Base-by-base conservation (phyloP, 306 rosid genomes). In the Acacia confusa region DNA sequence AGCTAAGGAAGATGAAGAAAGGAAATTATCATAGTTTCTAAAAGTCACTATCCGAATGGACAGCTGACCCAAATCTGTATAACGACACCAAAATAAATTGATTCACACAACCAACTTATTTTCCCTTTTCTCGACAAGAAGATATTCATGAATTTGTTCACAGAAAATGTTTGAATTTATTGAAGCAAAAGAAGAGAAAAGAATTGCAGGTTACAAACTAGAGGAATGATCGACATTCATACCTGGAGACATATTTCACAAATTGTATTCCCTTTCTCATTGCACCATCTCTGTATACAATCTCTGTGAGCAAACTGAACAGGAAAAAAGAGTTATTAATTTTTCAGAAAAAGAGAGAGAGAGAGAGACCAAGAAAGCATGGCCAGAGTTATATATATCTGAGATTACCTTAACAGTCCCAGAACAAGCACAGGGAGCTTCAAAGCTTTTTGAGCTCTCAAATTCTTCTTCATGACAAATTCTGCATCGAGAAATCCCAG, bases 211-310 rank as follows among this genome's bases (percentile, higher is more conserved):
- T 24, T 7, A 16, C 6, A 15, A 48, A 16, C 24, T 16, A 7
- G 52, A 57, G 44, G 16, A 74, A n/a, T 25, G 57, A 75, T 44
- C 58, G 28, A 72, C 36, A 44, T 36, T 61, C 34, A 32, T 66
- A 95, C 99, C 94, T 93, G 98, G 68, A 95, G 94, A 47, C 99
- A 95, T 11, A 95, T 93, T 89, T 95, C 99, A 77, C 99, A 95
- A 27, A 84, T 88, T 28, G 98, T 92, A 63, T 88, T 88, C 78
- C 99, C 98, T 66, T 95, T 95, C 82, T 95, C 99, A 77, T 86
- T 76, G 78, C 99, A 95, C 99, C 99, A 95, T 75, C 88, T 90
- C 79, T 95, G 99, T 77, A 95, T 95, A 78, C 99, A 95, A 86
- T 93, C 98, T 85, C 99, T 88, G 68, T 95, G 99, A 13, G 99